Evolutionary conservation across 139 green algal species (phyloP).

Genomic region (Ostreobium quekettii): DNA sequence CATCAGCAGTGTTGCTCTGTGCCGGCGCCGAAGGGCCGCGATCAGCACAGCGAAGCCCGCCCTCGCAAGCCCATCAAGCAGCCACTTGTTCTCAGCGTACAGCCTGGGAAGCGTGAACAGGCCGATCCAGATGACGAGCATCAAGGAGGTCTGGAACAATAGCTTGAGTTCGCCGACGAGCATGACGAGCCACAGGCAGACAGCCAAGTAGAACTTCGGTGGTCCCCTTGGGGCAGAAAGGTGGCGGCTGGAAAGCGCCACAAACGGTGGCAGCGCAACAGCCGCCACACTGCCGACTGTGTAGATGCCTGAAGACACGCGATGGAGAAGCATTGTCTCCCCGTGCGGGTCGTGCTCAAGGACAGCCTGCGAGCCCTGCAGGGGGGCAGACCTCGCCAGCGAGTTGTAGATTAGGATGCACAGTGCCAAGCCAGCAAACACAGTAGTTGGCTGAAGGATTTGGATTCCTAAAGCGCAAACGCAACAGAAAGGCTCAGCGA

Average conservation of each 20-base stretch:
- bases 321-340: not conserved
- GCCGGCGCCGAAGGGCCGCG: no score
- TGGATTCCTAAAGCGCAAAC: not conserved
- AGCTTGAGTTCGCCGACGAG: not conserved
- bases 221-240: not conserved
- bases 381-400: not conserved
- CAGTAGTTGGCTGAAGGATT: not conserved
- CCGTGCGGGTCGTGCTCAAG: not conserved
- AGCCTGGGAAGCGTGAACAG: not conserved
- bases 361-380: not conserved
- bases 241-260: not conserved
- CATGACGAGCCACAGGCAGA: not conserved
- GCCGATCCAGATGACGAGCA: not conserved
- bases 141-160: not conserved
- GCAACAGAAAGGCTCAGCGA: no score
- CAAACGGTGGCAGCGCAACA: not conserved
- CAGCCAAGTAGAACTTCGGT: not conserved
- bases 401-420: not conserved
- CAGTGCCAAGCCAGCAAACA: not conserved
- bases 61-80: not conserved
- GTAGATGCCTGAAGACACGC: not conserved
- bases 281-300: not conserved
- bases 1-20: no score
- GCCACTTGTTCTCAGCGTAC: slow-evolving; percentile 1
- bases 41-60: no score